phyloP scores from a whole-genome alignment of 2,329 filamentous ascomycete species.

The Alternaria burnsii region DNA sequence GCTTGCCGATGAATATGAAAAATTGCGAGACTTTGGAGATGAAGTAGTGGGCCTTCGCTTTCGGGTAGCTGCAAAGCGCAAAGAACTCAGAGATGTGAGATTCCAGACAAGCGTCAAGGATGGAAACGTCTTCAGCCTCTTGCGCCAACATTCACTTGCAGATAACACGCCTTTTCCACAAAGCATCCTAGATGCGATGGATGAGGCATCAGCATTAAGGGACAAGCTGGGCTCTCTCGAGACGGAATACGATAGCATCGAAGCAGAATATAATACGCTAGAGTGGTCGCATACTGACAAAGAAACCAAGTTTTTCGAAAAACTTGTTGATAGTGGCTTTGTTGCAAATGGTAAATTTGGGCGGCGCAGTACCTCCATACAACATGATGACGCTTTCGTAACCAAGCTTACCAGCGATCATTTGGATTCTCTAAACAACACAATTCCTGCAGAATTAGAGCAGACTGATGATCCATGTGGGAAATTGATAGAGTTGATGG shows the following conservation, averaged over 20 bases:
- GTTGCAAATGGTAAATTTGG: no score
- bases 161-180: not conserved
- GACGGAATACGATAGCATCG: slow-evolving; percentile 8
- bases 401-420: no score
- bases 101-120: slow-evolving; percentile 1
- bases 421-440: no score
- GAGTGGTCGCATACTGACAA: slow-evolving; percentile 18
- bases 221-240: slow-evolving; percentile 10
- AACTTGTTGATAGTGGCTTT: not conserved
- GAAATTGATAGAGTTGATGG: no score
- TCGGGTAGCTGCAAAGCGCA: not conserved
- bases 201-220: not conserved
- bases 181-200: not conserved
- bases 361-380: no score
- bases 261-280: slow-evolving; percentile 8
- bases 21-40: not conserved
- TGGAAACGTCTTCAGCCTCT: not conserved
- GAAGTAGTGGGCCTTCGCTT: not conserved
- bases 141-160: slow-evolving; percentile 2
- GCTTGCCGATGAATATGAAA: no score
- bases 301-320: slow-evolving; percentile 12
- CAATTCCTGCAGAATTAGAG: no score
- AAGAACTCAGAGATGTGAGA: slow-evolving; percentile 4
- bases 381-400: no score
- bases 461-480: no score